These are phyloP conservation scores for Fomitopsis betulina DNA, from an alignment of 1,284 basidiomycete genomes.

Conservation along the genomic window DNA sequence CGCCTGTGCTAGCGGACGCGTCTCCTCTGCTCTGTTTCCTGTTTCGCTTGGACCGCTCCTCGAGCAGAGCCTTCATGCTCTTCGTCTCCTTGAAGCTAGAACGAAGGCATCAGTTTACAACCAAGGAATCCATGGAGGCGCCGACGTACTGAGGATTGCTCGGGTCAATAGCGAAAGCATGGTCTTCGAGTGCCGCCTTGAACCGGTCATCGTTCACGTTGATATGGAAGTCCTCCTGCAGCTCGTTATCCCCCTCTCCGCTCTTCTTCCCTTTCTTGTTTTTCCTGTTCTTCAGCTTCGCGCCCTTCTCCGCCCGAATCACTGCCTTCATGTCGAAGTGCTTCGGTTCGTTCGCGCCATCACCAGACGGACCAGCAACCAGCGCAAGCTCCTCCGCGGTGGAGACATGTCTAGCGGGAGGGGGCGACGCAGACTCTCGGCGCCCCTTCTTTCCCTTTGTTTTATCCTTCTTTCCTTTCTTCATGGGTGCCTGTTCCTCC, in stretches of 20 bases:
- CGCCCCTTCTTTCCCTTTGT: conserved; percentile 9
- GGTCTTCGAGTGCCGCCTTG: conserved; percentile 83
- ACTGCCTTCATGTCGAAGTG: conserved; percentile 95
- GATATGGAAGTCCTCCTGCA: conserved; percentile 78
- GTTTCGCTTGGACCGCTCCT: conserved; percentile 64
- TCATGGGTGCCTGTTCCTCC: conserved; percentile 22
- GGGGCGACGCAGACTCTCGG: conserved; percentile 7
- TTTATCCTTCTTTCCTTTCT: conserved; percentile 19
- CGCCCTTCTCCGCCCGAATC: conserved; percentile 74
- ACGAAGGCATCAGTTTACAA: conserved; percentile 4
- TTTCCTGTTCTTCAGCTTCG: conserved; percentile 44
- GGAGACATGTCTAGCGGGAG: conserved; percentile 26
- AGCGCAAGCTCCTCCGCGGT: conserved; percentile 62
- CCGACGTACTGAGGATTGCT: conserved; percentile 84
- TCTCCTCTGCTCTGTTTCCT: conserved; percentile 30
- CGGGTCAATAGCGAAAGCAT: conserved; percentile 94
- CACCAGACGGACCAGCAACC: conserved; percentile 51
- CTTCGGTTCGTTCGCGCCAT: conserved; percentile 48
- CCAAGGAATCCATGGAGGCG: conserved; percentile 1
- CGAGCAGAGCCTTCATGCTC: conserved; percentile 79
- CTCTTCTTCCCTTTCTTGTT: conserved; percentile 39
- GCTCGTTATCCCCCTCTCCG: conserved; percentile 49
- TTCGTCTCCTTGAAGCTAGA: conserved; percentile 85
- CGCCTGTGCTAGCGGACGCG: conserved; percentile 2
- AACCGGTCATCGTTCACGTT: conserved; percentile 90